These are phyloP conservation scores for Halteria grandinella DNA, from an alignment of 73 alveolate genomes.

Conservation along the genomic window DNA sequence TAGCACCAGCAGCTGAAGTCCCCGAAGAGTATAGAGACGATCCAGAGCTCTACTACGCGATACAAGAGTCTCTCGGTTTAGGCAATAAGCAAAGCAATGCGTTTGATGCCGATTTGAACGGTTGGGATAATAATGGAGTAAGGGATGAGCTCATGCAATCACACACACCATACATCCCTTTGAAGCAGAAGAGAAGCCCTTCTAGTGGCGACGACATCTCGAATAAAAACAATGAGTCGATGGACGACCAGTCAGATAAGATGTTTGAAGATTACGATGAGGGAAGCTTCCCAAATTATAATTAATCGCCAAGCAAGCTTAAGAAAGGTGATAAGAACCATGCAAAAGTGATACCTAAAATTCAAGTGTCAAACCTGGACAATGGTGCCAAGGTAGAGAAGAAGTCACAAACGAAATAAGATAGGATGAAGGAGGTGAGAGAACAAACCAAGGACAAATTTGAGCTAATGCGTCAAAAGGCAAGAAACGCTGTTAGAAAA, in stretches of 20 bases:
- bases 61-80: conserved; percentile 20
- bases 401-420: not conserved
- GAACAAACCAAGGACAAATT: not conserved
- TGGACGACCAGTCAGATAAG: not conserved
- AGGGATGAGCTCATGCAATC: too few relatives aligned
- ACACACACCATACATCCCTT: too few relatives aligned
- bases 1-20: not conserved
- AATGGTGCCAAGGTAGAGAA: not conserved
- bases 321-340: not conserved
- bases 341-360: conserved; percentile 9
- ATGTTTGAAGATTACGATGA: not conserved
- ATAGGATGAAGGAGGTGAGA: conserved; percentile 11
- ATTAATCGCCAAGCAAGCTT: too few relatives aligned
- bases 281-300: not conserved
- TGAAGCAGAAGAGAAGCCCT: conserved; percentile 3
- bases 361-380: not conserved
- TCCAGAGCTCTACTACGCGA: conserved; percentile 17
- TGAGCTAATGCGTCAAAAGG: not conserved
- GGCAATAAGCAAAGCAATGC: too few relatives aligned
- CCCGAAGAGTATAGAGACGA: conserved; percentile 31
- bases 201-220: conserved; percentile 16
- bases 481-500: conserved; percentile 3
- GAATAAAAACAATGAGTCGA: conserved; percentile 1
- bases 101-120: too few relatives aligned
- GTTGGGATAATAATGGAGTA: too few relatives aligned